Conservation (phyloP, 768 basidiomycete species). For the Termitomyces sp. region DNA sequence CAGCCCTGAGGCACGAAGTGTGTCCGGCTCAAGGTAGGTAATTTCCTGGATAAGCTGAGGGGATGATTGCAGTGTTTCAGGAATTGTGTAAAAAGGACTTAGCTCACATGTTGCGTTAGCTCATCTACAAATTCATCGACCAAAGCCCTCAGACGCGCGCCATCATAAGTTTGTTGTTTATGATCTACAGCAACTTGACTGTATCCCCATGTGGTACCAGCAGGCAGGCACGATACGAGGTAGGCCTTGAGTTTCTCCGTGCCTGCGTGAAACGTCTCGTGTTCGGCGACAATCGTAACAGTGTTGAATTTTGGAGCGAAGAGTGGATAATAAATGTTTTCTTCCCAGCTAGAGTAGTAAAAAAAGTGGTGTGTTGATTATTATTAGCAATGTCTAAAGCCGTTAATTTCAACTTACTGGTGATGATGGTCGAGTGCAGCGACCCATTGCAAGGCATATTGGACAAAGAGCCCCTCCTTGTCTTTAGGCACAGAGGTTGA, state of each 20-base stretch:
- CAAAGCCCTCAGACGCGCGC: slow-evolving; percentile 1
- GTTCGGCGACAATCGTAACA: slow-evolving; percentile 13
- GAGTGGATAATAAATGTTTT: slow-evolving; percentile 14
- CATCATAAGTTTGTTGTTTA: slow-evolving; percentile 10
- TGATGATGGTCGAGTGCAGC: slow-evolving; percentile 16
- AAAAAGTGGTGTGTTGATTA: too few relatives aligned
- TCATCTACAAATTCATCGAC: slow-evolving; percentile 12
- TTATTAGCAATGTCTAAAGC: too few relatives aligned
- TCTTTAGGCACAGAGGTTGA: slow-evolving; percentile 1
- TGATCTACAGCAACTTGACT: slow-evolving; percentile 6
- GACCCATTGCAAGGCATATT: slow-evolving; percentile 15
- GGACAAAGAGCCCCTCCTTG: slow-evolving; percentile 10
- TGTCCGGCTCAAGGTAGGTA: slow-evolving; percentile 13
- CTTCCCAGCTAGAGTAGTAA: slow-evolving; percentile 17
- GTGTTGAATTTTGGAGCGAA: slow-evolving; percentile 15
- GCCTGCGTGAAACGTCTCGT: slow-evolving; percentile 15
- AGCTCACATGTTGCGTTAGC: slow-evolving; percentile 10
- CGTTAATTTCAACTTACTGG: slow-evolving; percentile 9
- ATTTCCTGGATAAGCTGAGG: slow-evolving; percentile 14
- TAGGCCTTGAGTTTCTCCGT: slow-evolving; percentile 13
- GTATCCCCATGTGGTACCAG: slow-evolving; percentile 15
- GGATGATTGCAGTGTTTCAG: background rate
- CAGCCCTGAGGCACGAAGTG: slow-evolving; percentile 15
- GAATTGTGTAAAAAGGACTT: background rate
- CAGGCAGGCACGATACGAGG: slow-evolving; percentile 16